Conservation (phyloP, 2,329 filamentous ascomycete species). For the Niveomyces coronatus region DNA sequence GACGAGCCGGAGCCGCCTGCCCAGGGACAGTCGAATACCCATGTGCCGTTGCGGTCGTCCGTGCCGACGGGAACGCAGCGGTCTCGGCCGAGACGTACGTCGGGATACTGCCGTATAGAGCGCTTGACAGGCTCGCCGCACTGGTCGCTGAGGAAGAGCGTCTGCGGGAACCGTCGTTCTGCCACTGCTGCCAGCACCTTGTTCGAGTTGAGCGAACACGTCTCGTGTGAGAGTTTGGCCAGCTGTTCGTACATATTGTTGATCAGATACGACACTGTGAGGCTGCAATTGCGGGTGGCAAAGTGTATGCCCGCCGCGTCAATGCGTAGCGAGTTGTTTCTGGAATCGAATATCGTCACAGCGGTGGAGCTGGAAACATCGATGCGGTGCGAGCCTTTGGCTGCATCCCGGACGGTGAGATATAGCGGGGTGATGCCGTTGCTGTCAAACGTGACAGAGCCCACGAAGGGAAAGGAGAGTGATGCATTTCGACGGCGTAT, state of each 20-base stretch:
- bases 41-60: conserved; percentile 19
- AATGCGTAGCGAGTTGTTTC: conserved; percentile 23
- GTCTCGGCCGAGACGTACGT: conserved; percentile 22
- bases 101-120: conserved; percentile 19
- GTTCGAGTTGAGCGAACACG: conserved; percentile 16
- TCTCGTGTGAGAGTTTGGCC: conserved; percentile 19
- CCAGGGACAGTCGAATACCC: conserved; percentile 27
- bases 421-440: conserved; percentile 23
- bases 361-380: conserved; percentile 24
- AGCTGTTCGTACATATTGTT: conserved; percentile 25
- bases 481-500: conserved; percentile 20
- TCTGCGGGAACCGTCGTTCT: conserved; percentile 20
- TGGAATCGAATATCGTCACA: conserved; percentile 22
- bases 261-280: conserved; percentile 23
- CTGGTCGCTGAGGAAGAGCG: conserved; percentile 24
- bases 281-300: conserved; percentile 22
- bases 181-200: not conserved
- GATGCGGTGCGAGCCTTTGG: conserved; percentile 19
- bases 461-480: conserved; percentile 26
- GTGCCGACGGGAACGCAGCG: conserved; percentile 20
- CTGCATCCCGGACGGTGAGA: conserved; percentile 21
- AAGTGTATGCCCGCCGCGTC: conserved; percentile 25
- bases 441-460: conserved; percentile 24
- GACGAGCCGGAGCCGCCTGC: conserved; percentile 22
- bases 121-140: conserved; percentile 21